Base-by-base conservation (phyloP, 768 basidiomycete species). In the Mrakia blollopis region DNA sequence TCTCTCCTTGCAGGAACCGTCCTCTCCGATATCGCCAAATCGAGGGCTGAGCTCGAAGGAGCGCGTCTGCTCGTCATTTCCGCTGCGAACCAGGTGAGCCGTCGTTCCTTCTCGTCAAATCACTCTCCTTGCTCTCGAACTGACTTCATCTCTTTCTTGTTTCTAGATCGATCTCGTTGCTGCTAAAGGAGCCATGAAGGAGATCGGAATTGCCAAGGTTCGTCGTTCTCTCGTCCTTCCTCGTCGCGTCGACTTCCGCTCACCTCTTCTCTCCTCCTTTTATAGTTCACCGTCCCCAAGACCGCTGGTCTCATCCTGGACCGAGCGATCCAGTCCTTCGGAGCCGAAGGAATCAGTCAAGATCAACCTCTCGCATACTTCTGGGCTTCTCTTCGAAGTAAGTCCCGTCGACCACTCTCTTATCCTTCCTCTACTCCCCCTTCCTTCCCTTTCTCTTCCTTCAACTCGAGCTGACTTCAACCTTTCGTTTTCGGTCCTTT, bases 141-240 rank as follows among this genome's bases (percentile, higher is more conserved):
- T 41, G 7, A 37, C 28, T 13, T 37, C 35, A 5, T 28, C 23
- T 25, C 30, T 8, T 30, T 16, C 23, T 72, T 47, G 61, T 60
- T 6, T 13, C 78, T 50, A 94, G 91, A 94, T 98, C 79, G 97
- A 99, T 85, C 91, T 90, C 79, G 86, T 89, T 80, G 89, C 91
- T 79, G 92, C 97, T 1, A 99, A 98, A 83, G 94, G 93, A 41
- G 97, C 97, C 0, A 81, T 98, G 83, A 96, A 97, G 84, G 97
- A 98, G 83, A 98, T 99, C 80, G 95, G 93, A 32, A 92, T 98
- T 78, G 94, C 97, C 62, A 99, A 99, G 87, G 96, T 92, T 79
- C 44, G 83, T 78, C 13, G 14, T 23, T 21, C 39, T 39, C 41
- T 35, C 50, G 47, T n/a, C 39, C 18, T 6, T n/a, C 47, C 37